phyloP scores from a whole-genome alignment of 2,329 filamentous ascomycete species.

The Neopestalotiopsis sp. region DNA sequence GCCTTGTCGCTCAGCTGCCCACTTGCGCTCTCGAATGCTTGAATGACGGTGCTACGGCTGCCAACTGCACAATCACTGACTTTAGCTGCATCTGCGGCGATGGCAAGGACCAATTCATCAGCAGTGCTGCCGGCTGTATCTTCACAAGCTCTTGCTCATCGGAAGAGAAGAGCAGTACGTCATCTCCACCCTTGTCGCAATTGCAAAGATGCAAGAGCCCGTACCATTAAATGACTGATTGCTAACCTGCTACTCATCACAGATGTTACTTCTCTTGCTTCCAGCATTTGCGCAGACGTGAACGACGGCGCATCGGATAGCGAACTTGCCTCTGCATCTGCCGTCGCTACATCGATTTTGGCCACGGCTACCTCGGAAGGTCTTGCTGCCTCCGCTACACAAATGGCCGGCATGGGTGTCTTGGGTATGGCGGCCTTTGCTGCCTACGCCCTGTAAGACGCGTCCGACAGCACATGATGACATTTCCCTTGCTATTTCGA shows the following conservation, averaged over 20 bases:
- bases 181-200: not conserved
- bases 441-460: constrained; percentile 30
- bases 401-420: constrained; percentile 32
- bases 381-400: constrained; percentile 27
- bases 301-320: constrained; percentile 28
- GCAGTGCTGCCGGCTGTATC: too few species aligned
- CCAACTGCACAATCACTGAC: constrained; percentile 32
- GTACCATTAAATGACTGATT: not conserved
- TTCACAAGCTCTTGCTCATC: constrained; percentile 29
- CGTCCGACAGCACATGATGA: constrained; percentile 24
- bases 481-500: not conserved
- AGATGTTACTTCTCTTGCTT: constrained; percentile 29
- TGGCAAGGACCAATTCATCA: constrained; percentile 29
- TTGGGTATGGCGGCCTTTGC: constrained; percentile 31
- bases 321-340: constrained; percentile 35
- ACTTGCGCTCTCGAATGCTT: constrained; percentile 34
- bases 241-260: not conserved
- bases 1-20: constrained; percentile 34
- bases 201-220: not conserved
- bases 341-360: constrained; percentile 32
- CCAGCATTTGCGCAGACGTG: constrained; percentile 33
- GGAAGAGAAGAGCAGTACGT: constrained; percentile 32
- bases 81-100: constrained; percentile 35
- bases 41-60: too few species aligned
- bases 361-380: constrained; percentile 23